Percentiles rank a stretch among this genome's conserved stretches.
These are phyloP conservation scores for Sphaerulina vaccinii DNA, from an alignment of 2,329 filamentous ascomycete species.

Conservation along the genomic window DNA sequence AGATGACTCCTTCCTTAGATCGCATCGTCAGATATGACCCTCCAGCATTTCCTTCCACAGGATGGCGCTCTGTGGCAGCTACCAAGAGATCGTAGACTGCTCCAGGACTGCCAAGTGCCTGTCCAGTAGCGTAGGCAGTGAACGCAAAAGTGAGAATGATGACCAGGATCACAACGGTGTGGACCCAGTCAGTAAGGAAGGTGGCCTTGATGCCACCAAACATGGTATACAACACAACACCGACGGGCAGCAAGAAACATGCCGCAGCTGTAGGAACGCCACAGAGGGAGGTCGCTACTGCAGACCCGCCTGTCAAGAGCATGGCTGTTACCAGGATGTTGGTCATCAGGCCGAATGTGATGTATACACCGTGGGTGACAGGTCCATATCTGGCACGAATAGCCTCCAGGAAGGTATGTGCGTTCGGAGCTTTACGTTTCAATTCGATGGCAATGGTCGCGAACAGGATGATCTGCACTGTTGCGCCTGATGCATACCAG, in stretches of 20 bases:
- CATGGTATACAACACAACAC: slow-evolving; percentile 72
- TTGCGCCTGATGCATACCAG: slow-evolving; percentile 67
- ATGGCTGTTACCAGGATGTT: slow-evolving; percentile 80
- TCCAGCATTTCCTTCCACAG: slow-evolving; percentile 73
- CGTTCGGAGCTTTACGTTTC: slow-evolving; percentile 82
- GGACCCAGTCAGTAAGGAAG: slow-evolving; percentile 81
- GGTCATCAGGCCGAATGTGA: slow-evolving; percentile 77
- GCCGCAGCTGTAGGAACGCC: slow-evolving; percentile 76
- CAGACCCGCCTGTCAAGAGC: slow-evolving; percentile 71
- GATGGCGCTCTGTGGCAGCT: slow-evolving; percentile 65
- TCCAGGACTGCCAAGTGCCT: slow-evolving; percentile 69
- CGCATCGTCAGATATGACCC: slow-evolving; percentile 87
- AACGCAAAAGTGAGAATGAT: slow-evolving; percentile 86
- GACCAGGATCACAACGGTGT: slow-evolving; percentile 79
- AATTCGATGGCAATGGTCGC: slow-evolving; percentile 87
- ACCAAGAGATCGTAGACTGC: slow-evolving; percentile 77
- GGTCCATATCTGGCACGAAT: slow-evolving; percentile 77
- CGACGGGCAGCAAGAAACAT: slow-evolving; percentile 78
- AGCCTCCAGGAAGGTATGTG: slow-evolving; percentile 74
- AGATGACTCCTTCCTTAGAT: slow-evolving; percentile 76
- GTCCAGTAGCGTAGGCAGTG: slow-evolving; percentile 73
- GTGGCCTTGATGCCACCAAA: slow-evolving; percentile 80
- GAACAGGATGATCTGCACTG: slow-evolving; percentile 84
- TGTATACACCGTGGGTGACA: slow-evolving; percentile 72
- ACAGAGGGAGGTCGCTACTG: slow-evolving; percentile 69